These are phyloP conservation scores for Xylariales sp. DNA, from an alignment of 2,329 filamentous ascomycete genomes.

Conservation along the genomic window DNA sequence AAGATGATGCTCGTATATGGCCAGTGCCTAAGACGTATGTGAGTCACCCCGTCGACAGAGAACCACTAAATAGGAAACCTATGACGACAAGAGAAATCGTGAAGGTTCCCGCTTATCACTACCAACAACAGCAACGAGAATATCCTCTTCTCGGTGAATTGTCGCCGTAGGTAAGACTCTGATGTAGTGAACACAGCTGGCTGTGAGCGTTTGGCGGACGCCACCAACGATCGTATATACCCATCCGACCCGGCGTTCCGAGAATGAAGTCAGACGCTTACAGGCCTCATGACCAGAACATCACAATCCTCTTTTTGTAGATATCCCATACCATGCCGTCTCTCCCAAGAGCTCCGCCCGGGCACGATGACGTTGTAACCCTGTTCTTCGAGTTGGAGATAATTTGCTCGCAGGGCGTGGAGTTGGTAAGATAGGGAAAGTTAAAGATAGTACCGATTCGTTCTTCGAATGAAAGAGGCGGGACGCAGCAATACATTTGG, in stretches of 20 bases:
- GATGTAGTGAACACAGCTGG: background rate
- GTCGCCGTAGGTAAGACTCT: background rate
- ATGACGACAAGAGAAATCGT: slow-evolving; percentile 5
- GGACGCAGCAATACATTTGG: slow-evolving; percentile 2
- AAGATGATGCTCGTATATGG: background rate
- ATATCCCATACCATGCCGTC: background rate
- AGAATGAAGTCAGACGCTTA: slow-evolving; percentile 2
- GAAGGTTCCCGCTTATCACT: background rate
- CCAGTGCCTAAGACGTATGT: background rate
- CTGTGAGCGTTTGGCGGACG: background rate
- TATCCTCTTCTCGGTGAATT: background rate
- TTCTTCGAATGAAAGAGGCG: background rate
- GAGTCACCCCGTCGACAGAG: slow-evolving; percentile 9
- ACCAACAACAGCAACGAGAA: slow-evolving; percentile 17
- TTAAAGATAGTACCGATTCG: slow-evolving; percentile 8
- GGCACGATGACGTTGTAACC: background rate
- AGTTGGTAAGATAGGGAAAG: background rate
- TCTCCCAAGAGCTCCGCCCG: background rate
- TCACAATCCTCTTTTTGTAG: background rate
- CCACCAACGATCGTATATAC: slow-evolving; percentile 16
- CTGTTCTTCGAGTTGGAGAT: background rate
- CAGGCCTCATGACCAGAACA: background rate
- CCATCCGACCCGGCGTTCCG: background rate
- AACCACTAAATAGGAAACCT: background rate
- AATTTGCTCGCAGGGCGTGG: background rate